Percentiles rank a stretch among this genome's conserved stretches.
These are phyloP conservation scores for Lanmaoa rubissima DNA, from an alignment of 768 basidiomycete genomes.

Conservation along the genomic window DNA sequence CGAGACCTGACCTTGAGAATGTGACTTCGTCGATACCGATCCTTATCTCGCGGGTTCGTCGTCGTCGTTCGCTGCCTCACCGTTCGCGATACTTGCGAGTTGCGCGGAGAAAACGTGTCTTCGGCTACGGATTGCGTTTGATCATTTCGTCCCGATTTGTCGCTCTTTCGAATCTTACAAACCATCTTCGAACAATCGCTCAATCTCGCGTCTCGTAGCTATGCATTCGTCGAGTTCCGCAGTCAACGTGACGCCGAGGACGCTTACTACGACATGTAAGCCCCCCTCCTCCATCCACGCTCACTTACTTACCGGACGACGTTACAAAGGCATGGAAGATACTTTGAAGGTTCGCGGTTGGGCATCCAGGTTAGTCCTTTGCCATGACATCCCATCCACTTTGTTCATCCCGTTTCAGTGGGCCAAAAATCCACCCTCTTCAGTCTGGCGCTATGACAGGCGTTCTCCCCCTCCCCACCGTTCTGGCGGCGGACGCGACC, in stretches of 20 bases:
- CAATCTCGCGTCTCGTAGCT: conserved; percentile 65
- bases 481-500: conserved; percentile 40
- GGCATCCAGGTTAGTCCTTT: conserved; percentile 60
- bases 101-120: conserved; percentile 28
- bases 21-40: conserved; percentile 30
- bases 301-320: conserved; percentile 11
- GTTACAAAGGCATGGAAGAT: conserved; percentile 62
- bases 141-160: conserved; percentile 31
- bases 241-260: conserved; percentile 77
- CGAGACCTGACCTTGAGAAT: conserved; percentile 23
- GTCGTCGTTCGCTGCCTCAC: conserved; percentile 25
- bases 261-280: conserved; percentile 82
- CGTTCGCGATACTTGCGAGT: conserved; percentile 27
- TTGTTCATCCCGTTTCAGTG: conserved; percentile 44
- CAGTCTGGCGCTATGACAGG: conserved; percentile 77
- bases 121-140: conserved; percentile 26
- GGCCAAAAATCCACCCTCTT: conserved; percentile 81
- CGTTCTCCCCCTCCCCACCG: conserved; percentile 45
- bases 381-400: background rate
- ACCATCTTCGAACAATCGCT: conserved; percentile 45
- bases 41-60: conserved; percentile 31
- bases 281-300: background rate
- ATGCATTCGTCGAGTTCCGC: conserved; percentile 85
- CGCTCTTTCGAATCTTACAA: conserved; percentile 38
- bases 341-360: conserved; percentile 72